Base-by-base conservation (phyloP, 768 basidiomycete genomes). In the Auricularia auricula-judae region DNA sequence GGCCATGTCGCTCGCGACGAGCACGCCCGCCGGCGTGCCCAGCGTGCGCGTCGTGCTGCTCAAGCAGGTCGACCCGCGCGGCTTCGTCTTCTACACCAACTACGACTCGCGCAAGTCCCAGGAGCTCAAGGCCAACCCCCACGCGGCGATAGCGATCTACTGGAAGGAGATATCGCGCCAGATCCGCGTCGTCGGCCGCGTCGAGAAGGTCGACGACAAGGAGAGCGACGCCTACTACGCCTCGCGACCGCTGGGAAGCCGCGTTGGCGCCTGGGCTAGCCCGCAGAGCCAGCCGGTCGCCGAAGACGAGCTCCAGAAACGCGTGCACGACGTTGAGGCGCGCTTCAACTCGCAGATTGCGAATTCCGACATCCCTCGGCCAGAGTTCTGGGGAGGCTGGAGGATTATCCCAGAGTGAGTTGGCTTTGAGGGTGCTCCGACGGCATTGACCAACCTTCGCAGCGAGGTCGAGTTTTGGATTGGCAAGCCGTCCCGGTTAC, bases 381-480 rank as follows among this genome's bases (percentile, higher is more conserved):
- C 96, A 3, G 86, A 91, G 7, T 92, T 91, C 74, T 98, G 96
- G 96, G 96, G 96, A 66, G 96, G 96, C 3, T 97, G 93, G 89
- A 81, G 96, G 69, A 81, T 98, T 39, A 80, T 98, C n/a, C 96
- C 96, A 34, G 82, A 81, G 93, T 96, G 69, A 70, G 86, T 80
- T 3, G 11, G 12, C 53, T 35, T 61, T 54, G 62, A 65, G 53
- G 53, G 42, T 66, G 18, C 39, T 61, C 36, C 51, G 33, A 1
- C 10, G 29, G n/a, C 34, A 60, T 53, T 36, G 56, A 21, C 11
- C 8, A 51, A 36, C 66, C 61, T 42, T 3, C 62, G 44, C 70
- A 97, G 94, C 66, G 96, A 98, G 76, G 81, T 98, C 62, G 96
- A 98, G 72, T 98, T 98, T 74, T 98, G 96, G 96, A 81, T 84